Conservation (phyloP, 2,329 filamentous ascomycete genomes). For the Aspergillus brasiliensis region DNA sequence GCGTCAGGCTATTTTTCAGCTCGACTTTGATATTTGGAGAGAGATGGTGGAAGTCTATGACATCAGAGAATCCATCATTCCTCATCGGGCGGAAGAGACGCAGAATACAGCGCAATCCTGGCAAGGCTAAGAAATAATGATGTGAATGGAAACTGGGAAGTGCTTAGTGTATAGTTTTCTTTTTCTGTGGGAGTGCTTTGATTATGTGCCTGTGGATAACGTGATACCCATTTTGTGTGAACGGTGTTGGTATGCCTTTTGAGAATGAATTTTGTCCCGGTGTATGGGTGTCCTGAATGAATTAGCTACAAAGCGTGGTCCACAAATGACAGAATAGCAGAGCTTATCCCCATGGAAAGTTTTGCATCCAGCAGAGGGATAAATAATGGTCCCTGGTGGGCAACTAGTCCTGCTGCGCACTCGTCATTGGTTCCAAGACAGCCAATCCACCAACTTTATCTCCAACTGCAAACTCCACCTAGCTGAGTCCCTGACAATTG, state of each 20-base stretch:
- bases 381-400: neutral
- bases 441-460: neutral
- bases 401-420: neutral
- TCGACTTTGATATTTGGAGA: constrained; percentile 84
- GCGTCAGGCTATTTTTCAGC: constrained; percentile 83
- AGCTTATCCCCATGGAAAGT: neutral
- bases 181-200: constrained; percentile 7
- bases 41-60: constrained; percentile 74
- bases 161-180: neutral
- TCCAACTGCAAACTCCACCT: neutral
- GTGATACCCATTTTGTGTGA: constrained; percentile 19
- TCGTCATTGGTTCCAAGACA: neutral
- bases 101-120: constrained; percentile 60
- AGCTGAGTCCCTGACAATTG: neutral
- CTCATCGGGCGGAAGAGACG: constrained; percentile 69
- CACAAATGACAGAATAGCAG: neutral
- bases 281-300: neutral
- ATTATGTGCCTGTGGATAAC: constrained; percentile 6
- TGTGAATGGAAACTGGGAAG: neutral
- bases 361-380: neutral
- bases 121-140: constrained; percentile 56
- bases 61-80: constrained; percentile 79
- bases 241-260: neutral
- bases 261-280: neutral
- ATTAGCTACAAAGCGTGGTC: neutral